These are phyloP conservation scores for Alternaria brassicae DNA, from an alignment of 2,329 filamentous ascomycete genomes.

Conservation along the genomic window DNA sequence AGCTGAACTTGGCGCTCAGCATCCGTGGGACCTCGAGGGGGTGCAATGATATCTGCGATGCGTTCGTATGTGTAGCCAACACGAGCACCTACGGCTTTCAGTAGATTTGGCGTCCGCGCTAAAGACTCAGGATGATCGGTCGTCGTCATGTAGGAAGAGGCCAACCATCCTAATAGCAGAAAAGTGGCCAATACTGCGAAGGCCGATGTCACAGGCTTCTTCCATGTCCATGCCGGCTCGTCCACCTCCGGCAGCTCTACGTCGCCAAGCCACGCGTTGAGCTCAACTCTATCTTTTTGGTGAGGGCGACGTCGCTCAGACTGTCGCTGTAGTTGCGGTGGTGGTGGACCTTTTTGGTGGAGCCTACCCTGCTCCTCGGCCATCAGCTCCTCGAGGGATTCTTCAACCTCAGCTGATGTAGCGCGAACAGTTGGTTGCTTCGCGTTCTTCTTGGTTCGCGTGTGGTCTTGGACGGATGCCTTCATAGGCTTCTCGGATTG, in stretches of 20 bases:
- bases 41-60: slow-evolving; percentile 26
- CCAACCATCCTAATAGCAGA: slow-evolving; percentile 3
- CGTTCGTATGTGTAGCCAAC: slow-evolving; percentile 23
- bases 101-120: slow-evolving; percentile 15
- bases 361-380: slow-evolving; percentile 29
- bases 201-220: slow-evolving; percentile 12
- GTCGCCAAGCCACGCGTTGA: slow-evolving; percentile 30
- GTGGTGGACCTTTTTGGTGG: slow-evolving; percentile 21
- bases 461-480: not conserved
- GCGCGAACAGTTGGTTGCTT: not conserved
- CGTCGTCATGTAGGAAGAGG: slow-evolving; percentile 9
- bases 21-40: slow-evolving; percentile 16
- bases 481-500: slow-evolving; percentile 3
- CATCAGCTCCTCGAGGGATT: slow-evolving; percentile 23
- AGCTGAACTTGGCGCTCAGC: not conserved
- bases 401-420: slow-evolving; percentile 9
- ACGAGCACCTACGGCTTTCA: slow-evolving; percentile 22
- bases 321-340: slow-evolving; percentile 10
- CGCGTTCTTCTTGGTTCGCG: not conserved
- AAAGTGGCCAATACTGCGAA: slow-evolving; percentile 19
- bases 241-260: slow-evolving; percentile 21
- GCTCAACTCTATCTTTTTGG: slow-evolving; percentile 15
- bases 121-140: slow-evolving; percentile 9
- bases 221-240: slow-evolving; percentile 26
- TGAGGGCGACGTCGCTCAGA: slow-evolving; percentile 9